Evolutionary conservation across 768 basidiomycete genomes (phyloP), one percentile per base, ranked within the genome.

Genomic region (Hypholoma sublateritium): DNA sequence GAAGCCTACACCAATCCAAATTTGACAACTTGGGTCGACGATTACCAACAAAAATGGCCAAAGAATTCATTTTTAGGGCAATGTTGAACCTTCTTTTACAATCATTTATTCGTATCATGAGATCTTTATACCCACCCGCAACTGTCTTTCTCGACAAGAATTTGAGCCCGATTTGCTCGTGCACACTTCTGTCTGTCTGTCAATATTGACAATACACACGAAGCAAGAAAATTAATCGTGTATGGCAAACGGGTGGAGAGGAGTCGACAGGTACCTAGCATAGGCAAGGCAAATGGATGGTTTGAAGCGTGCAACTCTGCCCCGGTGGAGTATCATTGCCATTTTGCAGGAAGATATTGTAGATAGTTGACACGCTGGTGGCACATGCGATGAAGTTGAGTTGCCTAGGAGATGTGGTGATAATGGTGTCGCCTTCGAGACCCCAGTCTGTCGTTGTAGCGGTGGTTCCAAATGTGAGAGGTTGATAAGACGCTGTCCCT

Each of bases 1-100:
- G 83, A 87, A 55, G 87, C 88, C 2, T 93, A 93, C 66, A 82
- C 78, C 12, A 88, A 93, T 63, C 79, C 87, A 8, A 84, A 85
- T 67, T 63, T 82, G 9, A 82, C 80, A 17, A 82, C 80, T 0
- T 82, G 82, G 81, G 70, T 72, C 14, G 66, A 74, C 46, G 80
- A 79, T 48, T 86, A 74, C 63, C 70, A 75, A 8, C 83, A 85
- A 59, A 66, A 77, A 12, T 81, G 81, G 71, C 88, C 87, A 9
- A 86, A 83, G 72, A 89, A 85, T 69, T 77, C 71, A 4, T 70
- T 82, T 49, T 60, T 79, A 6, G 74, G 64, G 28, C 65, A 70
- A 46, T 78, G 77, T 55, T 77, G 58, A 71, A 21, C 42, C 36
- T 36, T 34, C 34, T 50, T 34, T 35, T 50, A 16, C 21, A 12